Percentiles rank a stretch among this genome's conserved stretches.
These are phyloP conservation scores for Pestalotiopsis sp. DNA, from an alignment of 2,329 filamentous ascomycete genomes.

Conservation along the genomic window DNA sequence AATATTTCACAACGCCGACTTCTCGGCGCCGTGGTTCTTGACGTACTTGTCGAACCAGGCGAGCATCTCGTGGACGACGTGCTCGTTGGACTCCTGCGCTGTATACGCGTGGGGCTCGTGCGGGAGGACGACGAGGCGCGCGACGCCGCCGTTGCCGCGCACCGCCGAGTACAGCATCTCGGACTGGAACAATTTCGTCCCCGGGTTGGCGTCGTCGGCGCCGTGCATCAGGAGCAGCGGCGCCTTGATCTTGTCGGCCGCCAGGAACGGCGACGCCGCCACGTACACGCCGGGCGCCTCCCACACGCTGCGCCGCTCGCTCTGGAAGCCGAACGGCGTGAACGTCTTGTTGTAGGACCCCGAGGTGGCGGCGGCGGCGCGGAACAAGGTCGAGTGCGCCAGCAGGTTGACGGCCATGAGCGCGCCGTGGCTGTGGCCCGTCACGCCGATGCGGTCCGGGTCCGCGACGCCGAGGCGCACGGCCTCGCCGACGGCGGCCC, in stretches of 20 bases:
- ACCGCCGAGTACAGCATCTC: background rate
- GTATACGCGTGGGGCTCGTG: background rate
- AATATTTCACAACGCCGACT: background rate
- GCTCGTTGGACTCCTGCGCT: background rate
- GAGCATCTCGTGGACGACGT: constrained; percentile 1
- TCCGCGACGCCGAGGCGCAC: background rate
- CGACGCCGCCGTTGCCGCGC: constrained; percentile 1
- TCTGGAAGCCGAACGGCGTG: background rate
- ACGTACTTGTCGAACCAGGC: constrained; percentile 8
- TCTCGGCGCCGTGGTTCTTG: background rate
- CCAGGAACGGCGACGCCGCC: background rate
- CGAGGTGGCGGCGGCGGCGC: background rate
- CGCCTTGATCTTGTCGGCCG: constrained; percentile 8
- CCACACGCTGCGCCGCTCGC: background rate
- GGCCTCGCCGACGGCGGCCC: background rate
- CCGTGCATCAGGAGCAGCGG: background rate
- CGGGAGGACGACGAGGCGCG: background rate
- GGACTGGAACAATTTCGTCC: background rate
- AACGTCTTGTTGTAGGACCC: constrained; percentile 5
- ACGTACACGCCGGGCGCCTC: constrained; percentile 1
- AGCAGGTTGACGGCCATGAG: background rate
- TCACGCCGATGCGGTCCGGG: background rate
- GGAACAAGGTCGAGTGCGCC: background rate
- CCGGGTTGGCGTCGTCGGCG: constrained; percentile 5
- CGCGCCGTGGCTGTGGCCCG: constrained; percentile 3